Base-by-base conservation (phyloP, 192 early-diverging fungal species). In the Neocallimastix lanati region DNA sequence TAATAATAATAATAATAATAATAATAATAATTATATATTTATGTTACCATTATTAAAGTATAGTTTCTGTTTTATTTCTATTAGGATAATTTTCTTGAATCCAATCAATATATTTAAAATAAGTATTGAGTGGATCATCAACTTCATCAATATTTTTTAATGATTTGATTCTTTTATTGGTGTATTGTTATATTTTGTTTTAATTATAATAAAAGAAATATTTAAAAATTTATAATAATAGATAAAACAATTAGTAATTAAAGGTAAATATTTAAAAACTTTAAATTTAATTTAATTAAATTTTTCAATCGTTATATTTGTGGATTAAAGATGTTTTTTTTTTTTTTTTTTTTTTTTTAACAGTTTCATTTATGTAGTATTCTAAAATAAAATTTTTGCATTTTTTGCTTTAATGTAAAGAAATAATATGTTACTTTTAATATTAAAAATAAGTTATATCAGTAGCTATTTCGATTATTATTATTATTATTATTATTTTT, bases 371-470 rank as follows among this genome's bases (percentile, higher is more conserved):
- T 15, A 12, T 78, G 81, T 85, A 87, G 28, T 86, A 76, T 5
- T 79, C 79, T 0, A n/a, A n/a, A 85, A 80, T 1, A 90, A 82
- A 11, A 84, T 79, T 14, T 80, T 82, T n/a, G 91, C 92, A 67
- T n/a, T 87, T 90, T 13, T 92, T 87, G 13, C 93, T 92, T 29
- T 90, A 81, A 7, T 83, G 83, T 13, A 89, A 80, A 28, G 92
- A 92, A 30, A 88, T 84, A 37, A 94, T 92, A 85, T 94, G 93
- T 83, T 94, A 92, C 81, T 93, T 93, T 77, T 94, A 89, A 40
- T 87, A 82, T 81, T 93, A 92, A 35, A 94, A 88, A 14, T 84
- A 81, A 12, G 84, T 38, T 13, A 38, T 38, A 38, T 38, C 37
- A 38, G 14, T 14, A 12, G 14, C 13, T 13, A 38, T 38, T 13